Base-by-base conservation (phyloP, 2,329 filamentous ascomycete genomes). In the Apiospora rasikravindrae region DNA sequence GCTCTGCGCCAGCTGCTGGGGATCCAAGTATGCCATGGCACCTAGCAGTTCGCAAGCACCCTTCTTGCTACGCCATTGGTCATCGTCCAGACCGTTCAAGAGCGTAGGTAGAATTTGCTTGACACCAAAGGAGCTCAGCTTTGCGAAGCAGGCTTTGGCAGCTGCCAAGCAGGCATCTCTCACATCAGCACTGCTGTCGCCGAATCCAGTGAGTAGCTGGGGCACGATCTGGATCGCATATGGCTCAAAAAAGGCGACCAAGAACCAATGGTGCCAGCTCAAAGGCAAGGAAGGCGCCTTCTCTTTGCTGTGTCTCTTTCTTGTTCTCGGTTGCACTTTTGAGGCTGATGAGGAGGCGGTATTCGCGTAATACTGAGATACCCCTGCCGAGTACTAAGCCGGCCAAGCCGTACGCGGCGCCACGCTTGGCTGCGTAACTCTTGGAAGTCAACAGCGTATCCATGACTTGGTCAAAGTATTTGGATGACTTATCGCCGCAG, bases 11-110 rank as follows among this genome's bases (percentile, higher is more conserved):
- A 99, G 89, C 81, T 99, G 96, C 76, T 98, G 93, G 10, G 97
- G 96, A 81, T 98, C 96, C 44, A 99, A 89, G 81, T 99, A 99
- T 6, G 96, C 97, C 96, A 99, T 99, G 74, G 96, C 96, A 81
- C 96, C 96, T 19, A 99, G 88, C 37, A 98, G 91, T 80, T 99
- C 96, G 80, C 96, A 99, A 70, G 96, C 96, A 77, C 97, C 96
- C 85, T 97, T 98, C 84, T 99, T 98, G 84, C 95, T 98, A 79
- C 96, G 93, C 96, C 96, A 99, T 82, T 98, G 96, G 70, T 94
- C 91, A 75, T 99, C 96, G 75, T 98, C 95, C 13, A 99, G 89
- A 72, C 97, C 96, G 75, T 96, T 92, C 2, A 99, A 88, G 10
- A 99, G 88, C 16, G 94, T 98, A 4, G 96, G 96, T 75, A 99